phyloP scores from a whole-genome alignment of 148 eudicot genomes.

The Oxyria digyna region DNA sequence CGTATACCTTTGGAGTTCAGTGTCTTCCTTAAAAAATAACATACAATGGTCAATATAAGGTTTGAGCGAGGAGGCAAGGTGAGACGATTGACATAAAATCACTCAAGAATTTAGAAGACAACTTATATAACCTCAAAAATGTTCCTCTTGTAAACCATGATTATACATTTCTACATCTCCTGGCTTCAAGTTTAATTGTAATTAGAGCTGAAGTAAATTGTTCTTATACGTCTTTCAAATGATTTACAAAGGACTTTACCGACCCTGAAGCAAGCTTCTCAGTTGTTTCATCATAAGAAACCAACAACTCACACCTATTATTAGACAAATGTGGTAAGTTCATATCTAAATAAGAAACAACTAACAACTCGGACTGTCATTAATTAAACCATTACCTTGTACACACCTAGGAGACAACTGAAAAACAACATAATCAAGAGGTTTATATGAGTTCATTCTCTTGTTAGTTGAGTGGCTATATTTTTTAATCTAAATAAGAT shows the following conservation, averaged over 20 bases:
- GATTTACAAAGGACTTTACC: constrained; percentile 69
- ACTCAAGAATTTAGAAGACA: constrained; percentile 3
- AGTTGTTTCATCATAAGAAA: constrained; percentile 60
- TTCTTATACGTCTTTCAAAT: constrained; percentile 75
- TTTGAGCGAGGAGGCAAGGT: not conserved
- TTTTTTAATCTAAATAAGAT: not conserved
- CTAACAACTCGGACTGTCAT: not conserved
- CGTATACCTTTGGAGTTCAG: no score
- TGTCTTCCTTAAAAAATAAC: no score
- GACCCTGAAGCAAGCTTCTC: constrained; percentile 88
- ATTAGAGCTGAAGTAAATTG: constrained; percentile 56
- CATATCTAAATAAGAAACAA: not conserved
- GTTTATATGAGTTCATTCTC: constrained; percentile 58
- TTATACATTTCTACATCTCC: constrained; percentile 34
- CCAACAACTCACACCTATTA: constrained; percentile 79
- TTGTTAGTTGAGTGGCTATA: not conserved
- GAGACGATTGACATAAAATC: not conserved
- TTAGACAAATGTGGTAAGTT: constrained; percentile 12
- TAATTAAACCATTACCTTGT: constrained; percentile 44
- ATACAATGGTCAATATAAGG: no score
- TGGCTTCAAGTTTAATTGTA: constrained; percentile 75
- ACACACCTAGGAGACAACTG: constrained; percentile 69
- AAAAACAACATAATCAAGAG: constrained; percentile 80
- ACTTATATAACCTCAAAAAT: constrained; percentile 57
- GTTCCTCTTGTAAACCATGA: constrained; percentile 96